Percentiles rank a stretch among this genome's conserved stretches.
Evolutionary conservation across 202 grass and related monocot genomes (phyloP).

Genomic region (Panicum hallii): DNA sequence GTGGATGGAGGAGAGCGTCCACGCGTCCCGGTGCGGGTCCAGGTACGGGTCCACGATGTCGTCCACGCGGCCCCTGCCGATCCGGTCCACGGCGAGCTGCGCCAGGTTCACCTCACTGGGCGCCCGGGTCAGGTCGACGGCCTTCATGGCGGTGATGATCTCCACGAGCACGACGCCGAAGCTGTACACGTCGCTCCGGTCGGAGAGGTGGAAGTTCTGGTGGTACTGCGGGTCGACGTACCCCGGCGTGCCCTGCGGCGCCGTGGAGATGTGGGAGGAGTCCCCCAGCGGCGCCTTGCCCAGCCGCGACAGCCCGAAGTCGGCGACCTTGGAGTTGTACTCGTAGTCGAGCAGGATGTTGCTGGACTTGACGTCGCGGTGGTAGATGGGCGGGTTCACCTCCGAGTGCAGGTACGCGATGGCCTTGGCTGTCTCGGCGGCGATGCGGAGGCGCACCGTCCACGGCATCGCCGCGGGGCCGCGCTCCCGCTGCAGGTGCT

Average conservation of each 20-base stretch:
- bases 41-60: slow-evolving; percentile 72
- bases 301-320: slow-evolving; percentile 81
- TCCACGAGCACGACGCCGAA: slow-evolving; percentile 54
- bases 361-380: slow-evolving; percentile 91
- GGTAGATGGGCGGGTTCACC: slow-evolving; percentile 71
- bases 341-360: slow-evolving; percentile 78
- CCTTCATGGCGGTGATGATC: slow-evolving; percentile 74
- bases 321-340: slow-evolving; percentile 75
- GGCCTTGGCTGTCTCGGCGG: slow-evolving; percentile 67
- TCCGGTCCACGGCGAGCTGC: slow-evolving; percentile 63
- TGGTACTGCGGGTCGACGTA: slow-evolving; percentile 83
- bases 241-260: slow-evolving; percentile 74
- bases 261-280: slow-evolving; percentile 71
- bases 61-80: slow-evolving; percentile 66
- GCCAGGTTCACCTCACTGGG: slow-evolving; percentile 73
- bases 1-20: slow-evolving; percentile 65
- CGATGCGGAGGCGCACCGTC: slow-evolving; percentile 67
- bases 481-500: slow-evolving; percentile 74
- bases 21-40: slow-evolving; percentile 66
- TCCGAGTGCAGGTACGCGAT: slow-evolving; percentile 75
- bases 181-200: slow-evolving; percentile 53
- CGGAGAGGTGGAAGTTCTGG: slow-evolving; percentile 83
- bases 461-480: slow-evolving; percentile 51
- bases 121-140: slow-evolving; percentile 53
- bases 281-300: slow-evolving; percentile 42